Percentiles rank a stretch among this genome's conserved stretches.
Evolutionary conservation across 352 stramenopile species (phyloP).

Genomic region (Phytophthora sp.): DNA sequence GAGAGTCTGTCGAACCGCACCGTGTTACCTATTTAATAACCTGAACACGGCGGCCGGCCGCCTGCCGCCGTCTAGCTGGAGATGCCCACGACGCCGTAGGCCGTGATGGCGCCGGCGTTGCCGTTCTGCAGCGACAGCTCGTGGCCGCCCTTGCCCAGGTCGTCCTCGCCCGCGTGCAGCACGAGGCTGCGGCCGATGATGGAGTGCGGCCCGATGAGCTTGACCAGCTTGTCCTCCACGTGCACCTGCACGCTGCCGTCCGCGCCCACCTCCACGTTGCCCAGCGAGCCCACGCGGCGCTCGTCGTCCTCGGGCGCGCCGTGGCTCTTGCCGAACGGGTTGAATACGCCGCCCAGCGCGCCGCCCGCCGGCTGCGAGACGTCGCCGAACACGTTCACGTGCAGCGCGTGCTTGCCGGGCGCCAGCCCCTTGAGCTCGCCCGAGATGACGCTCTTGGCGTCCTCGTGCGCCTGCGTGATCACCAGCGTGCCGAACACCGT

Average conservation of each 20-base stretch:
- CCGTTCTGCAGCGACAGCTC: constrained; percentile 97
- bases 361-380: constrained; percentile 82
- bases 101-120: constrained; percentile 94
- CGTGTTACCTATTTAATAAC: constrained; percentile 37
- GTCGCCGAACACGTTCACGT: constrained; percentile 96
- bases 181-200: constrained; percentile 97
- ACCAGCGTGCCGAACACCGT: constrained; percentile 80
- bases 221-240: constrained; percentile 96
- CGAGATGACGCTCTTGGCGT: constrained; percentile 88
- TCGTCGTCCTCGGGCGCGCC: constrained; percentile 95
- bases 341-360: constrained; percentile 94
- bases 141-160: constrained; percentile 96
- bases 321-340: constrained; percentile 98
- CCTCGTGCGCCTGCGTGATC: constrained; percentile 87
- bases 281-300: constrained; percentile 95
- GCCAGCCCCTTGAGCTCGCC: constrained; percentile 80
- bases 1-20: too few species aligned
- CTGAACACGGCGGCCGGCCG: constrained; percentile 1
- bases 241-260: constrained; percentile 91
- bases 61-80: constrained; percentile 50
- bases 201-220: constrained; percentile 98
- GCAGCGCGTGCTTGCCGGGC: constrained; percentile 94
- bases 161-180: constrained; percentile 95
- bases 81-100: constrained; percentile 94
- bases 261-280: constrained; percentile 90